phyloP scores from a whole-genome alignment of 495 filamentous ascomycete species.

The Penicillium tannophilum region DNA sequence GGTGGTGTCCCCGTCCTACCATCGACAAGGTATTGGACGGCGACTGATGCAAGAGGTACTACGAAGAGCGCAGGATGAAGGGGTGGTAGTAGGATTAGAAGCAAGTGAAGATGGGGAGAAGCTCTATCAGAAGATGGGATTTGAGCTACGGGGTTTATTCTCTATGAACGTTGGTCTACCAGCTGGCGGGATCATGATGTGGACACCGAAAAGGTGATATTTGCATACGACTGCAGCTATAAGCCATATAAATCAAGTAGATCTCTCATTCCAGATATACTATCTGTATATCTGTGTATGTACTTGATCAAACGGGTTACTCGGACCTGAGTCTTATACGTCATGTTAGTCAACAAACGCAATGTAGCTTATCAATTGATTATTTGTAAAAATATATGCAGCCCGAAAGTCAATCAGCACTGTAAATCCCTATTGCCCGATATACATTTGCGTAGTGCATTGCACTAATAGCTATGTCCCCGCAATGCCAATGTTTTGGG shows the following conservation, averaged over 20 bases:
- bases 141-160: constrained; percentile 12
- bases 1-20: constrained; percentile 12
- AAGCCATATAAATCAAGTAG: neutral
- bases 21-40: constrained; percentile 11
- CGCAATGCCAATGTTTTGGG: constrained; percentile 7
- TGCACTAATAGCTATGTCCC: neutral
- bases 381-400: neutral
- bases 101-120: constrained; percentile 15
- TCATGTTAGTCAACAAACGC: neutral
- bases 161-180: constrained; percentile 6
- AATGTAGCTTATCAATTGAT: neutral
- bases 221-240: neutral
- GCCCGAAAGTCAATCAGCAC: neutral
- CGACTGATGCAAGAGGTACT: constrained; percentile 11
- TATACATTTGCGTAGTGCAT: too few species aligned
- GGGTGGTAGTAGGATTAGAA: constrained; percentile 11
- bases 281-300: too few species aligned
- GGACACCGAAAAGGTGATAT: constrained; percentile 3
- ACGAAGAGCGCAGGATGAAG: neutral
- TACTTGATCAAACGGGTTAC: too few species aligned
- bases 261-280: too few species aligned
- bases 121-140: constrained; percentile 14
- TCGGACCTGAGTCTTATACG: neutral
- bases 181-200: constrained; percentile 12
- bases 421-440: too few species aligned